Evolutionary conservation across 441 rosid species (phyloP).

Genomic region (Gossypium lobatum): DNA sequence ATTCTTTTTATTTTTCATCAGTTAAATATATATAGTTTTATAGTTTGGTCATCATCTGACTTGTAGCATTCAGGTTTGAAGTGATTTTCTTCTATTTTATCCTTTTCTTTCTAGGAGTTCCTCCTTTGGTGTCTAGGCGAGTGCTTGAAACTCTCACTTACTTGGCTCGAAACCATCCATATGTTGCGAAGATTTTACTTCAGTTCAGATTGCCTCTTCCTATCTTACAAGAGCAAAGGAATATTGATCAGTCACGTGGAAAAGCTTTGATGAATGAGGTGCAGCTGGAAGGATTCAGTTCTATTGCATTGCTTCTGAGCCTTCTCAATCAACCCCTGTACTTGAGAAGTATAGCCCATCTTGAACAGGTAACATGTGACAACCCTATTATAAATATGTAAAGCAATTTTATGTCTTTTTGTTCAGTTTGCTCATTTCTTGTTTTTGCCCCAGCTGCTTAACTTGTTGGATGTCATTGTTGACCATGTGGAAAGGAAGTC

Average conservation of each 20-base stretch:
- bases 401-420: not conserved
- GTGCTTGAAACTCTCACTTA: conserved; percentile 85
- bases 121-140: conserved; percentile 92
- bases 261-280: conserved; percentile 64
- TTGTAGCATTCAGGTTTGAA: not conserved
- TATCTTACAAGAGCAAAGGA: conserved; percentile 29
- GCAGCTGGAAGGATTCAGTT: conserved; percentile 43
- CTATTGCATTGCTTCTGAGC: conserved; percentile 74
- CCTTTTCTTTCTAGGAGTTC: conserved; percentile 54
- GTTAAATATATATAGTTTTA: not conserved
- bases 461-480: conserved; percentile 81
- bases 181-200: conserved; percentile 77
- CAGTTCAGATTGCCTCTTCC: conserved; percentile 60
- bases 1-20: not conserved
- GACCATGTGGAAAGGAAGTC: conserved; percentile 70
- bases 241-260: conserved; percentile 52
- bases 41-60: conserved; percentile 1
- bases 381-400: not conserved
- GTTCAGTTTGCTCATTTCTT: conserved; percentile 6
- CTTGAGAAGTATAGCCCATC: conserved; percentile 91
- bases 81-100: not conserved
- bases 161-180: conserved; percentile 82
- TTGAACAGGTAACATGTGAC: conserved; percentile 80
- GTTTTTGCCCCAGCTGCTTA: conserved; percentile 64
- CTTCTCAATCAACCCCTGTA: conserved; percentile 94